phyloP scores from a whole-genome alignment of 2,329 filamentous ascomycete genomes.

The Diaporthe ampelina region DNA sequence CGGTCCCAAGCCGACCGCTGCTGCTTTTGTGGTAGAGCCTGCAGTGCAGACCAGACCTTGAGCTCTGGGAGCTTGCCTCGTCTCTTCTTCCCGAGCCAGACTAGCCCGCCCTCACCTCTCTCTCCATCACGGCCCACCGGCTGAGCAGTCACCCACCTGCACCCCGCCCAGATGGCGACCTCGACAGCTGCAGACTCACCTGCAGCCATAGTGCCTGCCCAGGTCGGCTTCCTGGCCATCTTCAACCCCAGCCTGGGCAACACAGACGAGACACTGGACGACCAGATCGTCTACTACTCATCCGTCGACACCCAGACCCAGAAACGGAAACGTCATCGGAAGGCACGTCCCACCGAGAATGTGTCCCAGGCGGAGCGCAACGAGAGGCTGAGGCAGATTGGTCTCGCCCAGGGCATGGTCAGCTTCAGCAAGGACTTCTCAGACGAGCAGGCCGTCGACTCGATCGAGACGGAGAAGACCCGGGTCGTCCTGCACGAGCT shows the following conservation, averaged over 20 bases:
- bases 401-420: constrained; percentile 96
- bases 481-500: constrained; percentile 89
- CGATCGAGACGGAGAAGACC: constrained; percentile 91
- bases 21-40: constrained; percentile 20
- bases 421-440: constrained; percentile 93
- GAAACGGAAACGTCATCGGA: constrained; percentile 57
- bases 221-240: constrained; percentile 91
- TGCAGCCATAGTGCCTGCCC: constrained; percentile 75
- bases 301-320: constrained; percentile 65
- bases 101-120: not conserved
- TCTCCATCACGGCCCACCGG: not conserved
- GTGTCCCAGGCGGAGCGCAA: constrained; percentile 78
- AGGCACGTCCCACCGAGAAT: constrained; percentile 57
- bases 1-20: not conserved
- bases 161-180: constrained; percentile 24
- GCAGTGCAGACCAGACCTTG: constrained; percentile 22
- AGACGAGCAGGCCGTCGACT: constrained; percentile 80
- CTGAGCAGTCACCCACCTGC: not conserved
- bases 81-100: not conserved
- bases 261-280: constrained; percentile 70
- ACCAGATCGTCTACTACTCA: constrained; percentile 96
- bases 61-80: constrained; percentile 15
- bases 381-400: constrained; percentile 91
- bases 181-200: constrained; percentile 19
- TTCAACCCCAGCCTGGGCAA: constrained; percentile 88